Percentiles rank a stretch among this genome's conserved stretches.
Conservation (phyloP, 2,329 filamentous ascomycete species). For the Talaromyces sp. region DNA sequence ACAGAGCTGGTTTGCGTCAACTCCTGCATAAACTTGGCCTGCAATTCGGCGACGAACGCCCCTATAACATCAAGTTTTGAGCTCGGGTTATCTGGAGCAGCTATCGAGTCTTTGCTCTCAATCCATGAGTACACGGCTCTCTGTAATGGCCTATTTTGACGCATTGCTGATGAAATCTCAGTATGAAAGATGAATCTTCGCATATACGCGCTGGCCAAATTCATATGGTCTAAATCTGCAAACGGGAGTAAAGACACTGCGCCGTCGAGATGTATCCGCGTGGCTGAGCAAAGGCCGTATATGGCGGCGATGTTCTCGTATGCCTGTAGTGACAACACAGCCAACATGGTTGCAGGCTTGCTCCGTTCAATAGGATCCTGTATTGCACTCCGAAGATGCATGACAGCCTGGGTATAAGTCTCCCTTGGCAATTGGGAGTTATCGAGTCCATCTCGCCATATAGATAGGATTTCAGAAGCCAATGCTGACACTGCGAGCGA, state of each 20-base stretch:
- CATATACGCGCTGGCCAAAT: not conserved
- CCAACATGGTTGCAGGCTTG: not conserved
- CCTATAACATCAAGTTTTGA: not conserved
- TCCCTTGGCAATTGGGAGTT: not conserved
- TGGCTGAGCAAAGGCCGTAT: not conserved
- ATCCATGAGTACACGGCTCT: conserved; percentile 12
- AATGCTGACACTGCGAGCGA: not conserved
- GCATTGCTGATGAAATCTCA: conserved; percentile 16
- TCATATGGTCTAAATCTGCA: not conserved
- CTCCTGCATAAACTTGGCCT: not conserved
- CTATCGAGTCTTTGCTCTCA: conserved; percentile 7
- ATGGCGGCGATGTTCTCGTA: not conserved
- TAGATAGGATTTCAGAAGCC: not conserved
- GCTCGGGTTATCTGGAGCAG: not conserved
- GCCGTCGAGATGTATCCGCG: not conserved
- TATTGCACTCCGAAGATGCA: not conserved
- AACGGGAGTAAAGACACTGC: not conserved
- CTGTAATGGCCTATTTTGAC: conserved; percentile 13
- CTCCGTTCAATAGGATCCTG: not conserved
- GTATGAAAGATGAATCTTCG: conserved; percentile 15
- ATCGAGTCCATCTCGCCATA: not conserved
- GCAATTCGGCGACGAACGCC: not conserved
- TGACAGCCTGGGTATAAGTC: not conserved
- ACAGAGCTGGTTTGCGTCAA: not conserved
- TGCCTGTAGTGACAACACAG: not conserved